Evolutionary conservation across 2,329 filamentous ascomycete species (phyloP).

Genomic region (Teratosphaeria pseudoeucalypti): DNA sequence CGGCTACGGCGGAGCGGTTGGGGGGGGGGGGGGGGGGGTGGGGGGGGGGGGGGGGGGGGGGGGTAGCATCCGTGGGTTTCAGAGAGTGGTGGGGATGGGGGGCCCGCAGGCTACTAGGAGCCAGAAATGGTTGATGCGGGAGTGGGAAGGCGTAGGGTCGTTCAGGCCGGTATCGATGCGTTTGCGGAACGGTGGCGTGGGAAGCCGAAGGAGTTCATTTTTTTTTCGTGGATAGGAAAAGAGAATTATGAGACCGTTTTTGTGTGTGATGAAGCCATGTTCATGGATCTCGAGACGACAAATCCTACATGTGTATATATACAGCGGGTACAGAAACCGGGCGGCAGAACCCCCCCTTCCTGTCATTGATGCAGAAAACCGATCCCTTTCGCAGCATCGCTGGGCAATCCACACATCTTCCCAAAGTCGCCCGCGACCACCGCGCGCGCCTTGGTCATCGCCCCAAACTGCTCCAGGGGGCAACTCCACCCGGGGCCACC

Average conservation of each 20-base stretch:
- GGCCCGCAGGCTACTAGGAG: constrained; percentile 22
- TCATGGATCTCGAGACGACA: background rate
- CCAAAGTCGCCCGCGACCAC: constrained; percentile 38
- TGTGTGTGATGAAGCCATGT: background rate
- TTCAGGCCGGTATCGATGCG: constrained; percentile 16
- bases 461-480: constrained; percentile 34
- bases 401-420: constrained; percentile 37
- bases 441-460: constrained; percentile 30
- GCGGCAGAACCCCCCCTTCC: no score
- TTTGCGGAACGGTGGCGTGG: constrained; percentile 17
- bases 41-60: constrained; percentile 24
- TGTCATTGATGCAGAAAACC: constrained; percentile 40
- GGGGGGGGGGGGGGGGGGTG: constrained; percentile 25
- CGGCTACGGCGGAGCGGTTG: constrained; percentile 21
- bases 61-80: constrained; percentile 20
- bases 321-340: background rate
- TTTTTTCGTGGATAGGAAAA: constrained; percentile 7
- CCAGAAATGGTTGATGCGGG: constrained; percentile 24
- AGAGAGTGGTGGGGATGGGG: constrained; percentile 20
- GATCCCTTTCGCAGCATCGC: constrained; percentile 32
- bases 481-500: constrained; percentile 40
- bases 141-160: constrained; percentile 17
- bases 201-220: constrained; percentile 18
- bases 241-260: background rate
- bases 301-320: background rate